Base-by-base conservation (phyloP, 2,329 filamentous ascomycete genomes). In the Claviceps capensis region DNA sequence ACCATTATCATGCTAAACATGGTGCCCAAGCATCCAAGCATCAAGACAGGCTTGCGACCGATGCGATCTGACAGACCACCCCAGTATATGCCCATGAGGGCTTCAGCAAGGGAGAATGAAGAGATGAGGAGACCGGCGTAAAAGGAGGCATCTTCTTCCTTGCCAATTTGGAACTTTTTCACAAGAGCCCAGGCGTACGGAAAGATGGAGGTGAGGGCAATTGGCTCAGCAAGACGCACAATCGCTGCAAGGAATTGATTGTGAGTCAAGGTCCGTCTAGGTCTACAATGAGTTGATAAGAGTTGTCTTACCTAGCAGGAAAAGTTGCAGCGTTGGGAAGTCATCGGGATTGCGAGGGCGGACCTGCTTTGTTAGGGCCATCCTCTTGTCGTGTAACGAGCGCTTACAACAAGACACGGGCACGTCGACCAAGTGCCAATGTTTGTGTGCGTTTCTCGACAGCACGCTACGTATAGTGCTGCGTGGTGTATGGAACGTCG, bases 151-250 rank as follows among this genome's bases (percentile, higher is more conserved):
- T 90, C 80, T 69, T 79, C 72, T 58, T 82, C 79, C 60, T 79
- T 76, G 56, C 84, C 86, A 59, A 90, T 76, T 42, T 86, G 63
- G 67, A 88, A 88, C 59, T 81, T 76, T 67, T 86, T 86, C 58
- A 91, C 83, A 59, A 91, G 81, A 54, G 85, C 78, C 85, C 86
- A 94, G 54, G 87, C 87, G 67, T 95, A 96, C 19, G 90, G 90
- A 61, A 91, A 94, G 67, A 95, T 93, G 63, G 87, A 93, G 1
- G 89, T 95, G 57, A 96, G 78, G 49, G 90, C 89, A 60, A 96
- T 91, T 22, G 90, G 90, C 68, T 96, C 90, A 50, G 89, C 87
- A 59, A 96, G 81, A 56, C 90, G 88, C 64, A 94, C 90, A 74
- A 95, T 88, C 66, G 88, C 89, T 95, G 53, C 16, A 5, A 4